Percentiles rank a stretch among this genome's conserved stretches.
phyloP scores from a whole-genome alignment of 1,139 yeast species.

The Sugiyamaella xylanicola region DNA sequence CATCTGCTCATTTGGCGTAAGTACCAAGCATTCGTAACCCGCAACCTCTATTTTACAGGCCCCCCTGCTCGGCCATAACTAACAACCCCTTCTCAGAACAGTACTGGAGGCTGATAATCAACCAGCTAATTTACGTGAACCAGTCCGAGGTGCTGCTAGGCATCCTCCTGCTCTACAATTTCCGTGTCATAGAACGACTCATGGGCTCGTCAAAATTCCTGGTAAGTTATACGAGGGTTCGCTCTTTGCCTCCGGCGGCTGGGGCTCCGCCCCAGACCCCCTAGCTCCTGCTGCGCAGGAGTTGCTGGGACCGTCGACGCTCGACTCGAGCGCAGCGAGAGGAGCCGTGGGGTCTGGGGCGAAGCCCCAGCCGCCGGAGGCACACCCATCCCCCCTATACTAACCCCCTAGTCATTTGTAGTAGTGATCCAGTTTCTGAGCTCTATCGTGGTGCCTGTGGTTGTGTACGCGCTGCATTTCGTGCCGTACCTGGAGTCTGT shows the following conservation, averaged over 20 bases:
- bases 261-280: neutral
- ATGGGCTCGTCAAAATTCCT: conserved; percentile 63
- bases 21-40: too few species aligned
- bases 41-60: too few species aligned
- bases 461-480: conserved; percentile 45
- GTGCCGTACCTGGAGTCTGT: conserved; percentile 31
- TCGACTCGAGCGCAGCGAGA: neutral
- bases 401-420: conserved; percentile 37
- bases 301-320: neutral
- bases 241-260: neutral
- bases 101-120: conserved; percentile 64
- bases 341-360: neutral
- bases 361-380: neutral
- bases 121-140: conserved; percentile 60
- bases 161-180: conserved; percentile 56
- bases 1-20: conserved; percentile 55
- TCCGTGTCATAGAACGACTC: conserved; percentile 64
- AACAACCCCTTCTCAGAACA: conserved; percentile 44
- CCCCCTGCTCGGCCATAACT: too few species aligned
- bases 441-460: conserved; percentile 34
- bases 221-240: conserved; percentile 33
- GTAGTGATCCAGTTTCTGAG: conserved; percentile 41
- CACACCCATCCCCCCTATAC: conserved; percentile 27
- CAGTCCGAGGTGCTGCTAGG: conserved; percentile 66
- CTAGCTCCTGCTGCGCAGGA: neutral